Evolutionary conservation across 495 filamentous ascomycete genomes (phyloP), one percentile per base, ranked within the genome.

Genomic region (Neurospora pannonica): DNA sequence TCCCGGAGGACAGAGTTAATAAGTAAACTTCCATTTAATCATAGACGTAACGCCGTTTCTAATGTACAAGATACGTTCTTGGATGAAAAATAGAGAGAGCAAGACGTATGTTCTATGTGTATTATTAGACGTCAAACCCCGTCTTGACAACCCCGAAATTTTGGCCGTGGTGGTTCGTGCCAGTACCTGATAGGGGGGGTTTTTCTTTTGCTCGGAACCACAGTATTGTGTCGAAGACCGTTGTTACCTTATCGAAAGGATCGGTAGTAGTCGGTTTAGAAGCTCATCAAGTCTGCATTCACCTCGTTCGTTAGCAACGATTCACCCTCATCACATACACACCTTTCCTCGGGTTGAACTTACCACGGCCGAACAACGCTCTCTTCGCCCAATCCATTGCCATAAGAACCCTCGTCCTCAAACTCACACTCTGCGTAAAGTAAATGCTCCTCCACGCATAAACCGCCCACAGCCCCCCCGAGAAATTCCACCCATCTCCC

Each of bases 321-420:
- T 21, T 67, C 46, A 71, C 74, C 77, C 36, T 70, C 17, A n/a
- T 73, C 69, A 69, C 28, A 11, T 42, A 39, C 38, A 8, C 10
- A 38, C 9, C 36, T 36, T 38, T 38, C 11, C 38, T 39, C 38
- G 38, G 40, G n/a, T 0, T n/a, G 11, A 34, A 85, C 91, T 87
- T 83, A 97, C 95, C 96, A 90, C 97, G 89, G 77, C 97, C 97
- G 84, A 99, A 99, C 21, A 99, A 80, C 17, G 93, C 92, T 82
- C 97, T 88, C 89, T 98, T 99, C 11, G 87, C 90, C 97, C 97
- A 99, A 84, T 99, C 97, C 97, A 99, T 98, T 0, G 94, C 94
- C 85, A 99, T 84, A 82, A 99, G 82, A 76, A 94, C 86, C 72
- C 96, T 87, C 60, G 97, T 99, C 79, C 97, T 85, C 70, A 97